Evolutionary conservation across 1,284 basidiomycete species (phyloP).

Genomic region (Tetrapyrgos nigripes): DNA sequence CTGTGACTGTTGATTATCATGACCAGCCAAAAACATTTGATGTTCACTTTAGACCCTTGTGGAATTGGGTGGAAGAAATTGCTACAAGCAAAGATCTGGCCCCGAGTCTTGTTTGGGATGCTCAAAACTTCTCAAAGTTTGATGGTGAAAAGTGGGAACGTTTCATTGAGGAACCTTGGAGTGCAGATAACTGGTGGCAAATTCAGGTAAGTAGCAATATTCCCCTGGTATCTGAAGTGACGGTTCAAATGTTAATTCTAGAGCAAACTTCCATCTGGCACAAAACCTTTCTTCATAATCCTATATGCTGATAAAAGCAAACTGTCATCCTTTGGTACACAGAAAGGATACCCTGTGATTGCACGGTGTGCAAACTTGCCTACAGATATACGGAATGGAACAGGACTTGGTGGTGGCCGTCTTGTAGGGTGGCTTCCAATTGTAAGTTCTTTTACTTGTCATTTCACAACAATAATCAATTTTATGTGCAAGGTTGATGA

Average conservation of each 20-base stretch:
- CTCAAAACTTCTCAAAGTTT: neutral
- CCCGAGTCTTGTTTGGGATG: slow-evolving; percentile 4
- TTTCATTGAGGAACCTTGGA: slow-evolving; percentile 6
- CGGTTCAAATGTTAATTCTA: neutral
- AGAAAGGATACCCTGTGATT: slow-evolving; percentile 50
- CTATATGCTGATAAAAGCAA: slow-evolving; percentile 54
- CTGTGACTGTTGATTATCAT: neutral
- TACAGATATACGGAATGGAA: slow-evolving; percentile 41
- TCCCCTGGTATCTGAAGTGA: neutral
- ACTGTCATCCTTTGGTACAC: slow-evolving; percentile 48
- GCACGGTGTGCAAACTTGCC: slow-evolving; percentile 44
- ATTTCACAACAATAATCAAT: no score
- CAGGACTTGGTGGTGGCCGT: slow-evolving; percentile 40
- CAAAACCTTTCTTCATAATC: slow-evolving; percentile 29
- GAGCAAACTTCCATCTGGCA: slow-evolving; percentile 1
- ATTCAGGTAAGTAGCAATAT: slow-evolving; percentile 1
- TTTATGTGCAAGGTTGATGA: slow-evolving; percentile 35
- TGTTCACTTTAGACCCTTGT: slow-evolving; percentile 1
- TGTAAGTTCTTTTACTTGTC: slow-evolving; percentile 32
- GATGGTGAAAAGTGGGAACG: neutral
- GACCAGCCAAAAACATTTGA: neutral
- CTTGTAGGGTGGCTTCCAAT: slow-evolving; percentile 53
- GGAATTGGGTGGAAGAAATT: slow-evolving; percentile 6
- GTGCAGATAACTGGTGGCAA: slow-evolving; percentile 10
- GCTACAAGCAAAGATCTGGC: neutral